phyloP scores from a whole-genome alignment of 768 basidiomycete genomes.

The Macrolepiota fuliginosa region DNA sequence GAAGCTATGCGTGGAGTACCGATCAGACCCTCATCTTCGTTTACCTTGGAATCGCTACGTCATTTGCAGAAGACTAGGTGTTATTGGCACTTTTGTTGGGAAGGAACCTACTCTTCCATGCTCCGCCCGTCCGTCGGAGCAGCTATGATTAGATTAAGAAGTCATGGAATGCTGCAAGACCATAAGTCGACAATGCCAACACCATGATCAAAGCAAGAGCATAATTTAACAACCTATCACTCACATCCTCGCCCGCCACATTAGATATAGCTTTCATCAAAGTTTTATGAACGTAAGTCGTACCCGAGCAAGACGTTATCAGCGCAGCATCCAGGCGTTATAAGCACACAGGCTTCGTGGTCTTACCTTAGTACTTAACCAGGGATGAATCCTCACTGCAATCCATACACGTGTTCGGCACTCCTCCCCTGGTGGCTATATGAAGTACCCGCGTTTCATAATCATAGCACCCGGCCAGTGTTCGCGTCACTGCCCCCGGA shows the following conservation, averaged over 20 bases:
- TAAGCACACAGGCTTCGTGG: background rate
- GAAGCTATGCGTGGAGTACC: too few species aligned
- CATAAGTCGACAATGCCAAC: background rate
- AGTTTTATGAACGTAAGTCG: background rate
- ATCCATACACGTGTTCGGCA: too few species aligned
- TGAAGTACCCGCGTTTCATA: background rate
- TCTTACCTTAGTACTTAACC: background rate
- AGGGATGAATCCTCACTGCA: background rate
- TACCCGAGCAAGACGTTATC: background rate
- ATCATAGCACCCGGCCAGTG: background rate
- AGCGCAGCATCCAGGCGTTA: background rate
- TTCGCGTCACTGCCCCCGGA: background rate
- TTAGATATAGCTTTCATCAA: background rate
- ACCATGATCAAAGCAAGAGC: background rate
- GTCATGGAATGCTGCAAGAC: background rate
- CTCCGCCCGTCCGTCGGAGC: background rate
- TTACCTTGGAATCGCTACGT: too few species aligned
- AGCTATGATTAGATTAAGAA: background rate
- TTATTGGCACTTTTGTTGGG: too few species aligned
- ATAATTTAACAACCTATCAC: background rate
- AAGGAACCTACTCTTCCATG: too few species aligned
- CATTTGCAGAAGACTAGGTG: too few species aligned
- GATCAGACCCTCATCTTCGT: too few species aligned
- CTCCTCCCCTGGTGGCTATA: too few species aligned
- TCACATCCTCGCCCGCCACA: background rate